These are phyloP conservation scores for Straminergon stramineum DNA, from an alignment of 225 moss, liverwort and hornwort genomes.

Conservation along the genomic window DNA sequence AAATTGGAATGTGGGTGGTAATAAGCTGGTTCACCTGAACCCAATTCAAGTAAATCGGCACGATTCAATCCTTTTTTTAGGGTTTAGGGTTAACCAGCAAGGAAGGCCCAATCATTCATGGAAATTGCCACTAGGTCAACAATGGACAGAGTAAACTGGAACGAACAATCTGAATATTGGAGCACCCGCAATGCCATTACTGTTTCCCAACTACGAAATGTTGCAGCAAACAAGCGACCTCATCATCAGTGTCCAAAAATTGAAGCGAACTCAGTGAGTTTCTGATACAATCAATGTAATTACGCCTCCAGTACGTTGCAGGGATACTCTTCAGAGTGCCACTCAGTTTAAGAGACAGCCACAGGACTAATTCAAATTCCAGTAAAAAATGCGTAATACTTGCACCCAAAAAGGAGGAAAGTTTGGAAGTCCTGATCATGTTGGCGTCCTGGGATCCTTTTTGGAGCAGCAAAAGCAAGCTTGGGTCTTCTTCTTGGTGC, in stretches of 20 bases:
- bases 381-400: not conserved
- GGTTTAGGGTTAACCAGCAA: not conserved
- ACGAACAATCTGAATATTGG: not conserved
- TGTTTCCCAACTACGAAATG: not conserved
- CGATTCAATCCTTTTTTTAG: not conserved
- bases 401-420: not conserved
- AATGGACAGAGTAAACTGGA: not conserved
- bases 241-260: not conserved
- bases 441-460: not conserved
- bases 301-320: not conserved
- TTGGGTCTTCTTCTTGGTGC: not conserved
- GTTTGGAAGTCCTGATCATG: not conserved
- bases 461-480: constrained; percentile 10
- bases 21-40: too few species aligned
- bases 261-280: not conserved
- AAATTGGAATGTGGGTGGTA: not conserved
- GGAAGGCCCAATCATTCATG: too few species aligned
- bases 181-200: not conserved
- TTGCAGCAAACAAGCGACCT: not conserved
- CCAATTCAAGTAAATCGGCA: not conserved
- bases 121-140: not conserved
- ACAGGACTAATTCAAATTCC: too few species aligned
- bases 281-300: not conserved
- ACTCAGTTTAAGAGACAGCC: not conserved
- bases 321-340: not conserved